Evolutionary conservation across 306 rosid species (phyloP).

Genomic region (Geum urbanum): DNA sequence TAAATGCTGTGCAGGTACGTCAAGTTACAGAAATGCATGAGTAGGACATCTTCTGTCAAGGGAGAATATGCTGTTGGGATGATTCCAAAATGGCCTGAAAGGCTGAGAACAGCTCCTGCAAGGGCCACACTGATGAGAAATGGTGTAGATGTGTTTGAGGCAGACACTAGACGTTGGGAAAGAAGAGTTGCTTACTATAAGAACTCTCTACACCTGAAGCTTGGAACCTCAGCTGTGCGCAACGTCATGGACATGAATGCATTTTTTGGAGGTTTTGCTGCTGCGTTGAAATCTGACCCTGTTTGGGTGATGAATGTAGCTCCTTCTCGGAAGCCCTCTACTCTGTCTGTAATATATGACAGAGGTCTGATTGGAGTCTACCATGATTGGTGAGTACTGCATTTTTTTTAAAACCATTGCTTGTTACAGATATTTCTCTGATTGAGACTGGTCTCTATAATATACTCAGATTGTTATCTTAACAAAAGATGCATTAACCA

Average conservation of each 20-base stretch:
- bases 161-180: conserved; percentile 84
- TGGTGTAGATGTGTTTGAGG: conserved; percentile 74
- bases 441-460: neutral
- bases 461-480: conserved; percentile 3
- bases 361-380: conserved; percentile 91
- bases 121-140: conserved; percentile 64
- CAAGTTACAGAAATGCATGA: conserved; percentile 73
- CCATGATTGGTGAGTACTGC: conserved; percentile 80
- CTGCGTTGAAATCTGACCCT: conserved; percentile 73
- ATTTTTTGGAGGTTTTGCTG: conserved; percentile 94
- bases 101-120: conserved; percentile 61
- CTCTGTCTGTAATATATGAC: conserved; percentile 74
- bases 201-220: conserved; percentile 63
- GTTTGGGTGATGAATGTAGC: conserved; percentile 97
- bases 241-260: conserved; percentile 98
- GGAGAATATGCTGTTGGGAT: conserved; percentile 70
- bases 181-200: conserved; percentile 77
- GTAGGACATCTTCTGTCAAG: conserved; percentile 52
- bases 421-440: neutral
- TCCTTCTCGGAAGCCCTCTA: conserved; percentile 68
- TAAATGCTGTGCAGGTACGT: conserved; percentile 61
- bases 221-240: conserved; percentile 86
- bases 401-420: neutral
- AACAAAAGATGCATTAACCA: neutral
- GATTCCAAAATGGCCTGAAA: conserved; percentile 87